A percentile compares a stretch with the other conserved stretches of the same genome.
phyloP scores from a whole-genome alignment of 352 stramenopile genomes.

The Phytophthora capsici region DNA sequence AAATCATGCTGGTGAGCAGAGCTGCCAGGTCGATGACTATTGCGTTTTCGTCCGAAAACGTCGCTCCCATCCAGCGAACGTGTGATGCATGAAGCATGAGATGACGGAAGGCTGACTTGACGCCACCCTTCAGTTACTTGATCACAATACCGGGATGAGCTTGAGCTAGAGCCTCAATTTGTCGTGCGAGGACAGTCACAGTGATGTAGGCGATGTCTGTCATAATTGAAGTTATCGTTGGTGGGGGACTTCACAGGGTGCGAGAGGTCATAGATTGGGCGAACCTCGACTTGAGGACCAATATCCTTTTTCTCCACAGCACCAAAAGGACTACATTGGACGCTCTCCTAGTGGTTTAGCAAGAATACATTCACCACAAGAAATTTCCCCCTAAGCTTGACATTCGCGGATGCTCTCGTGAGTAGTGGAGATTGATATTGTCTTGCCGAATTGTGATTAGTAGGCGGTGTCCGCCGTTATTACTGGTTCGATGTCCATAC shows the following conservation, averaged over 20 bases:
- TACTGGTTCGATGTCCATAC: neutral
- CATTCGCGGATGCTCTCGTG: constrained; percentile 8
- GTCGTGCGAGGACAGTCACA: constrained; percentile 4
- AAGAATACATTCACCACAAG: constrained; percentile 7
- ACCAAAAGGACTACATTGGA: constrained; percentile 21
- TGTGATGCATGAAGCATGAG: constrained; percentile 16
- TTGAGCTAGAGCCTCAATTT: neutral
- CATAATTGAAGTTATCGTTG: constrained; percentile 3
- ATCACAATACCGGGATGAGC: neutral
- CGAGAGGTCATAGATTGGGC: neutral
- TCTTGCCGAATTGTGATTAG: constrained; percentile 12
- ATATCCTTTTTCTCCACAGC: constrained; percentile 20
- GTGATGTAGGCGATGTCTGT: constrained; percentile 6
- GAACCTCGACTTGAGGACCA: constrained; percentile 6
- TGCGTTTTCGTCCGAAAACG: constrained; percentile 6
- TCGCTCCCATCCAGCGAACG: constrained; percentile 20
- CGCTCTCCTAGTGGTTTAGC: neutral
- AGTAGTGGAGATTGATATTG: neutral
- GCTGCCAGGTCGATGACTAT: constrained; percentile 22
- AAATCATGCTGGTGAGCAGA: constrained; percentile 16
- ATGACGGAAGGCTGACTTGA: constrained; percentile 23
- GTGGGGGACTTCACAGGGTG: neutral
- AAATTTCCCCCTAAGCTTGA: constrained; percentile 12
- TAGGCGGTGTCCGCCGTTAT: neutral
- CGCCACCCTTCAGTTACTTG: constrained; percentile 22